Conservation (phyloP, 306 rosid species). For the Vicia villosa region DNA sequence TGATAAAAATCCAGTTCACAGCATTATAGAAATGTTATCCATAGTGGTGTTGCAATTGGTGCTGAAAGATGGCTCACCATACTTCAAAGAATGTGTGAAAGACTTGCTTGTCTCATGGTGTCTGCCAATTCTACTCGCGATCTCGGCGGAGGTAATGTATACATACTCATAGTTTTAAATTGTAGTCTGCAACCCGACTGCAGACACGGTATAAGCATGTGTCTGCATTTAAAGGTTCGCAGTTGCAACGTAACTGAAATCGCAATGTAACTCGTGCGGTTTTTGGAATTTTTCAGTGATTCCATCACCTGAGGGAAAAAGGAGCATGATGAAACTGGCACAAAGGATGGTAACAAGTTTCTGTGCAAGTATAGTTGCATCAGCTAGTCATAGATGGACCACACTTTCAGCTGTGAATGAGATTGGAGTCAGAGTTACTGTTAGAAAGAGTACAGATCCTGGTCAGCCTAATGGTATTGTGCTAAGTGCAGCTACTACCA, state of each 20-base stretch:
- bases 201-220: too few relatives aligned
- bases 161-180: background rate
- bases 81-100: slow-evolving; percentile 84
- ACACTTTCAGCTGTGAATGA: slow-evolving; percentile 77
- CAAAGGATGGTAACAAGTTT: slow-evolving; percentile 88
- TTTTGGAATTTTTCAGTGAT: slow-evolving; percentile 51
- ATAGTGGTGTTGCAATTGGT: slow-evolving; percentile 78
- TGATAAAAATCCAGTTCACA: slow-evolving; percentile 70
- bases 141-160: slow-evolving; percentile 70
- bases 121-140: slow-evolving; percentile 68
- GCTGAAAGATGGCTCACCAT: slow-evolving; percentile 82
- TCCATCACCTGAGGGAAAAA: slow-evolving; percentile 82
- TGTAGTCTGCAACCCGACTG: too few relatives aligned
- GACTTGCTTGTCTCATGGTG: slow-evolving; percentile 81
- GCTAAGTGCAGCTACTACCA: slow-evolving; percentile 88
- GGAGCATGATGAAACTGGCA: slow-evolving; percentile 97
- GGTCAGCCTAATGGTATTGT: slow-evolving; percentile 91
- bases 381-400: slow-evolving; percentile 80
- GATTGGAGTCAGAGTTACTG: slow-evolving; percentile 76
- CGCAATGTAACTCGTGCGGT: too few relatives aligned
- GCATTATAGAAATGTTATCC: slow-evolving; percentile 67
- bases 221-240: too few relatives aligned
- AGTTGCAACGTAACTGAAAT: too few relatives aligned
- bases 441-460: slow-evolving; percentile 76
- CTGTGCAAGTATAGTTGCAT: slow-evolving; percentile 78